Percentiles rank a stretch among this genome's conserved stretches.
phyloP scores from a whole-genome alignment of 2,329 filamentous ascomycete species.

The Alternaria brassicicola region DNA sequence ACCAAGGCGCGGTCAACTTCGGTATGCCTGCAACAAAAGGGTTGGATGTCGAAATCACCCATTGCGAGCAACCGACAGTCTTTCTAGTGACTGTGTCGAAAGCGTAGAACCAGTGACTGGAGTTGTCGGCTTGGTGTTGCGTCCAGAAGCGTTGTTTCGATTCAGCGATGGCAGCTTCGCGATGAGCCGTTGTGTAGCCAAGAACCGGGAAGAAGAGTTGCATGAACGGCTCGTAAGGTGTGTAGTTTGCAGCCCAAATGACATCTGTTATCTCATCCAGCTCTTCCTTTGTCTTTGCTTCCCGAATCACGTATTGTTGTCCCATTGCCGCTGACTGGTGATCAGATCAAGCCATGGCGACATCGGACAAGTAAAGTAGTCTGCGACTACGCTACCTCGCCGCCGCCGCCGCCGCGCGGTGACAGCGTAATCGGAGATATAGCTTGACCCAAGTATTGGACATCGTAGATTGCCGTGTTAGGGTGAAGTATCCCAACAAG shows the following conservation, averaged over 20 bases:
- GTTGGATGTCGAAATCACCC: constrained; percentile 37
- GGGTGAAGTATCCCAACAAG: constrained; percentile 28
- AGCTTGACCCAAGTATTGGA: constrained; percentile 27
- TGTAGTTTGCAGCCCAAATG: constrained; percentile 45
- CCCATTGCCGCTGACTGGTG: constrained; percentile 22
- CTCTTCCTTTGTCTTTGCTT: constrained; percentile 36
- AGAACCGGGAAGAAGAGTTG: constrained; percentile 45
- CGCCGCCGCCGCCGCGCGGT: constrained; percentile 26
- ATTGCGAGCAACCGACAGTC: constrained; percentile 41
- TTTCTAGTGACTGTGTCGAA: constrained; percentile 29
- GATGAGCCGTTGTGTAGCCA: constrained; percentile 34
- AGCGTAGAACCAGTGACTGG: constrained; percentile 45
- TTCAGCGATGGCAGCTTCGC: constrained; percentile 34
- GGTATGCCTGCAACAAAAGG: constrained; percentile 40
- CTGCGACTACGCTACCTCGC: constrained; percentile 16
- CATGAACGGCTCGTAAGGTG: constrained; percentile 44
- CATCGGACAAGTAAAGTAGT: constrained; percentile 24
- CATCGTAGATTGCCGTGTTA: constrained; percentile 30
- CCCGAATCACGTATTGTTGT: constrained; percentile 33
- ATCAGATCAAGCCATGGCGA: constrained; percentile 30
- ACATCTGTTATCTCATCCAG: constrained; percentile 40
- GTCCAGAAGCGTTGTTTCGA: constrained; percentile 42
- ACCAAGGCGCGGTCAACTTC: constrained; percentile 41
- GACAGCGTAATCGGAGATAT: constrained; percentile 37
- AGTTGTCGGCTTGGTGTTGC: constrained; percentile 30